A percentile compares a stretch with the other conserved stretches of the same genome.
Evolutionary conservation across 148 eudicot genomes (phyloP).

Genomic region (Amaranthus hypochondriacus): DNA sequence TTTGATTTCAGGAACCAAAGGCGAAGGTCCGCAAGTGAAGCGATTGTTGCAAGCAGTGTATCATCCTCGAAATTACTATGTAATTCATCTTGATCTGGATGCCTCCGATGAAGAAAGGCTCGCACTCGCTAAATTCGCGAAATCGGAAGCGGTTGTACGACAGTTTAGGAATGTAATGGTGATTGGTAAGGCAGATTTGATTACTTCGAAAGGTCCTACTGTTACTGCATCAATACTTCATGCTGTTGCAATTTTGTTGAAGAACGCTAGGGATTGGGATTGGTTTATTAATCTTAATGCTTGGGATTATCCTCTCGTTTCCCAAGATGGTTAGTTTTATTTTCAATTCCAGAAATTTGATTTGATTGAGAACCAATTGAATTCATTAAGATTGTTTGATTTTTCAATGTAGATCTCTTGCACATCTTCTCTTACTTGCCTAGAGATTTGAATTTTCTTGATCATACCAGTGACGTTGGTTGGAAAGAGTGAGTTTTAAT

Average conservation of each 20-base stretch:
- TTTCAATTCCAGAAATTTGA: not conserved
- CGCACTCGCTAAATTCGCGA: slow-evolving; percentile 53
- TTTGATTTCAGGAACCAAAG: slow-evolving; percentile 54
- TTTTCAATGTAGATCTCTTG: slow-evolving; percentile 53
- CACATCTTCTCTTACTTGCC: slow-evolving; percentile 97
- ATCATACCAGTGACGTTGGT: slow-evolving; percentile 86
- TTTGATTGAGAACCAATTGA: not conserved
- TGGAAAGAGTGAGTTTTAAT: slow-evolving; percentile 81
- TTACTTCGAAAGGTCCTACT: slow-evolving; percentile 77
- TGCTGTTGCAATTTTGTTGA: slow-evolving; percentile 59
- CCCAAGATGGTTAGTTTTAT: slow-evolving; percentile 64
- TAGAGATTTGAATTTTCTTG: slow-evolving; percentile 82
- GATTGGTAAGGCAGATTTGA: slow-evolving; percentile 63
- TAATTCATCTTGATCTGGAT: slow-evolving; percentile 70
- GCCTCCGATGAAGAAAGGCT: slow-evolving; percentile 60
- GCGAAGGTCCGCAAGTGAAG: slow-evolving; percentile 44
- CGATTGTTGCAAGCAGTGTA: slow-evolving; percentile 66
- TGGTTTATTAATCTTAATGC: slow-evolving; percentile 91
- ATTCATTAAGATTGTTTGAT: not conserved
- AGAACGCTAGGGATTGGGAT: slow-evolving; percentile 59
- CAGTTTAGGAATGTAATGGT: slow-evolving; percentile 60
- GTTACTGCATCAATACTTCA: slow-evolving; percentile 53
- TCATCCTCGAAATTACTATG: slow-evolving; percentile 75
- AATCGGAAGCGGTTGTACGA: slow-evolving; percentile 30
- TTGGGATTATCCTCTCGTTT: slow-evolving; percentile 82